Evolutionary conservation across 768 basidiomycete species (phyloP), one percentile per base, ranked within the genome.

Genomic region (Suillus luteus): DNA sequence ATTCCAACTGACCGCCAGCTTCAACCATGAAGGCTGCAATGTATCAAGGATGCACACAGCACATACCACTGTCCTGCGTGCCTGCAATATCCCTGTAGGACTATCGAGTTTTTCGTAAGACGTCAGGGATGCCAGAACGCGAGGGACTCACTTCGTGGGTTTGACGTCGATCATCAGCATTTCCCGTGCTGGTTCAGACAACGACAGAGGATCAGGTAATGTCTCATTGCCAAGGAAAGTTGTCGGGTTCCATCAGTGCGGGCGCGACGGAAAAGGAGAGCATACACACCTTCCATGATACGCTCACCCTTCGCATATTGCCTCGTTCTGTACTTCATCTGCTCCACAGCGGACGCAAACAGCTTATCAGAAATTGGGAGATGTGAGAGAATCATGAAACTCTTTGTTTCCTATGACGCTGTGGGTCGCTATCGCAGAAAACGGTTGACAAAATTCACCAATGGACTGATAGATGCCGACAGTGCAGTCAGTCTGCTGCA

Each of bases 391-490:
- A 27, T 80, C 71, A 66, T 87, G 80, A 70, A 99, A 98, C 76
- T 98, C 96, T 73, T 90, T 93, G 79, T 92, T 98, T 6, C 97
- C 96, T 98, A 27, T 3, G 12, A 40, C 54, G 59, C 49, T 72
- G 38, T 62, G 61, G 66, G 65, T n/a, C 52, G 46, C 46, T 35
- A 22, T 33, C 22, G 52, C 19, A 41, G 38, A 31, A 37, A 9
- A 55, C 59, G 54, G 24, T 59, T 69, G 46, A 44, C 19, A 4
- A 46, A 9, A 43, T 75, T 49, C 70, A 91, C 96, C 96, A 64
- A 99, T 99, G 0, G 93, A 86, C 73, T 99, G 97, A 75, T 92
- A 98, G 62, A 99, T 91, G 1, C 97, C 96, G 11, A 89, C 75
- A 0, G 92, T 92, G 69, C 87, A 90, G 71, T 95, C 85, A 40